phyloP scores from a whole-genome alignment of 2,329 filamentous ascomycete species.

The Xylariaceae sp. region DNA sequence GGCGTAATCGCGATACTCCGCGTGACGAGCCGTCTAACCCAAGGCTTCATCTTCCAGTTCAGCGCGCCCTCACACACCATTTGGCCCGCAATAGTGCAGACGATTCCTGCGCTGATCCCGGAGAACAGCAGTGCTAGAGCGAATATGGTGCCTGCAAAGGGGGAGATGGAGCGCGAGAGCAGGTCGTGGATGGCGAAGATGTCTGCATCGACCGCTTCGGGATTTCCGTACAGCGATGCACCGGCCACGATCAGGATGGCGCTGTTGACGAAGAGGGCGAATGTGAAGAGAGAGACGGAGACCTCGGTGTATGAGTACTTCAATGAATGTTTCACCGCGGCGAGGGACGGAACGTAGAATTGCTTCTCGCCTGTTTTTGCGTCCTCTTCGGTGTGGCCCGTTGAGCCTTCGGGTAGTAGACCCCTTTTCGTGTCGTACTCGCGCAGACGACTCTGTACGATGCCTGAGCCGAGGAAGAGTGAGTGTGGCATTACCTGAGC shows the following conservation, averaged over 20 bases:
- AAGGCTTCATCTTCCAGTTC: conserved; percentile 69
- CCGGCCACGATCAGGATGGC: conserved; percentile 80
- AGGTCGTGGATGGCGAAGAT: conserved; percentile 80
- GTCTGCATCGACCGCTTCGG: conserved; percentile 63
- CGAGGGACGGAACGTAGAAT: conserved; percentile 66
- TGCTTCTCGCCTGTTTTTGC: conserved; percentile 37
- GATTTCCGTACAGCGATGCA: conserved; percentile 63
- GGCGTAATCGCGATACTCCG: conserved; percentile 77
- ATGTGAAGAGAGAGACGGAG: conserved; percentile 70
- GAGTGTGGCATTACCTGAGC: conserved; percentile 37
- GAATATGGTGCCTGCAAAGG: conserved; percentile 78
- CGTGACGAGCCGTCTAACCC: conserved; percentile 74
- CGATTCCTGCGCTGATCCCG: conserved; percentile 76
- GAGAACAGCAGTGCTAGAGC: conserved; percentile 76
- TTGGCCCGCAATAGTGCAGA: conserved; percentile 85
- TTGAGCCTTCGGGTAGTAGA: conserved; percentile 38
- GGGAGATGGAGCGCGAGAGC: conserved; percentile 64
- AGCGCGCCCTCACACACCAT: conserved; percentile 84
- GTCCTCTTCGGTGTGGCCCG: conserved; percentile 20
- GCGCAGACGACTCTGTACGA: conserved; percentile 62
- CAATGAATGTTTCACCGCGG: conserved; percentile 70
- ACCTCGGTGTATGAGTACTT: conserved; percentile 71
- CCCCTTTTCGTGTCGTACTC: conserved; percentile 60
- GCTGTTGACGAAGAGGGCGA: conserved; percentile 80
- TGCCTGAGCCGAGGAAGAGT: conserved; percentile 64